phyloP scores from a whole-genome alignment of 768 basidiomycete genomes.

The Russula sp. region DNA sequence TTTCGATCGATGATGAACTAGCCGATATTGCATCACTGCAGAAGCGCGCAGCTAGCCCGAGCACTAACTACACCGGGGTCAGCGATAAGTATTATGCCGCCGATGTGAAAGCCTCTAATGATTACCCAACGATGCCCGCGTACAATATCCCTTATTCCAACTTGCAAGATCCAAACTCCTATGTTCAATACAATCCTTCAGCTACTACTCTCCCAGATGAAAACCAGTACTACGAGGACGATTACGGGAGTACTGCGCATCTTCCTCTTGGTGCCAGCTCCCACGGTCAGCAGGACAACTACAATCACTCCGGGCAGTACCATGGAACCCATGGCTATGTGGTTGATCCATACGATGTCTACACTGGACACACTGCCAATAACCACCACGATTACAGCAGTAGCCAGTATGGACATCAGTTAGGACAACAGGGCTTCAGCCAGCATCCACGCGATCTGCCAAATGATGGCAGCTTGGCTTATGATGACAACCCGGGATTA shows the following conservation, averaged over 20 bases:
- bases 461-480: slow-evolving; percentile 5
- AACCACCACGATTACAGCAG: not conserved
- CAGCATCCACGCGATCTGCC: not conserved
- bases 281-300: slow-evolving; percentile 40
- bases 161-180: slow-evolving; percentile 46
- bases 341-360: slow-evolving; percentile 50
- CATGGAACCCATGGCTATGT: slow-evolving; percentile 23
- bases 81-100: slow-evolving; percentile 46
- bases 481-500: slow-evolving; percentile 5
- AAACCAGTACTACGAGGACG: slow-evolving; percentile 52
- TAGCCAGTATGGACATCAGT: slow-evolving; percentile 4
- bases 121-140: slow-evolving; percentile 70
- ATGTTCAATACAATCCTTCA: slow-evolving; percentile 55
- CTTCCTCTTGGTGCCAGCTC: slow-evolving; percentile 56
- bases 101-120: slow-evolving; percentile 42
- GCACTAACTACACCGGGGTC: slow-evolving; percentile 40
- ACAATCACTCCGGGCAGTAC: not conserved
- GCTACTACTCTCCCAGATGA: slow-evolving; percentile 52
- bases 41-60: slow-evolving; percentile 51
- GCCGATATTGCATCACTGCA: slow-evolving; percentile 50
- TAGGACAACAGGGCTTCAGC: not conserved
- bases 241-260: slow-evolving; percentile 59
- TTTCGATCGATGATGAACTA: slow-evolving; percentile 77
- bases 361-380: slow-evolving; percentile 26
- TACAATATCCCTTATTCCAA: slow-evolving; percentile 59